These are phyloP conservation scores for Arachnomyces sp. DNA, from an alignment of 2,329 filamentous ascomycete genomes.

Conservation along the genomic window DNA sequence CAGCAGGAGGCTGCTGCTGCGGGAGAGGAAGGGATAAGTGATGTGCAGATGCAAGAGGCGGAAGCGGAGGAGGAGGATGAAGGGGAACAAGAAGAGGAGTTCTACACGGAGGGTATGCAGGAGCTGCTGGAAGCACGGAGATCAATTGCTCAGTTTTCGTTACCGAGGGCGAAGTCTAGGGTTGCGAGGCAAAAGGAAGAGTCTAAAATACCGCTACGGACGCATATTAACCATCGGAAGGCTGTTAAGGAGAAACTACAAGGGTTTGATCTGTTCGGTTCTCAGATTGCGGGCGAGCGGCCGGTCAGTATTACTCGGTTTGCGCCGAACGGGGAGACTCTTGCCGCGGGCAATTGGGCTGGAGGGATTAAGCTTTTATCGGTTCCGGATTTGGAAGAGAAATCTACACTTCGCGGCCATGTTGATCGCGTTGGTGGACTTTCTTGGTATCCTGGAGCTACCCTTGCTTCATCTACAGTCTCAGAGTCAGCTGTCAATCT, in stretches of 20 bases:
- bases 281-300: constrained; percentile 83
- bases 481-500: constrained; percentile 71
- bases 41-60: constrained; percentile 47
- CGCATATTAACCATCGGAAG: constrained; percentile 88
- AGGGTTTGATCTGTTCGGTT: constrained; percentile 83
- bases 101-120: constrained; percentile 76
- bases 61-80: constrained; percentile 51
- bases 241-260: constrained; percentile 73
- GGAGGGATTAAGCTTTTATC: constrained; percentile 80
- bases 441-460: constrained; percentile 80
- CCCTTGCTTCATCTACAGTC: constrained; percentile 60
- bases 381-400: constrained; percentile 73
- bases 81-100: constrained; percentile 79
- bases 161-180: constrained; percentile 71
- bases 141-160: constrained; percentile 71
- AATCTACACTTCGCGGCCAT: constrained; percentile 69
- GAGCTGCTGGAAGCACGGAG: constrained; percentile 67
- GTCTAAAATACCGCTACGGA: constrained; percentile 72
- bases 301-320: constrained; percentile 89
- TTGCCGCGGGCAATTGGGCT: constrained; percentile 89
- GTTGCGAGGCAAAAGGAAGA: constrained; percentile 71
- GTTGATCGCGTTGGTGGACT: constrained; percentile 83
- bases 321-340: constrained; percentile 70
- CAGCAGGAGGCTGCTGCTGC: constrained; percentile 44
- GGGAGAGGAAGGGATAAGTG: constrained; percentile 45